These are phyloP conservation scores for Cyberlindnera amylophila DNA, from an alignment of 805 yeast genomes.

Conservation along the genomic window DNA sequence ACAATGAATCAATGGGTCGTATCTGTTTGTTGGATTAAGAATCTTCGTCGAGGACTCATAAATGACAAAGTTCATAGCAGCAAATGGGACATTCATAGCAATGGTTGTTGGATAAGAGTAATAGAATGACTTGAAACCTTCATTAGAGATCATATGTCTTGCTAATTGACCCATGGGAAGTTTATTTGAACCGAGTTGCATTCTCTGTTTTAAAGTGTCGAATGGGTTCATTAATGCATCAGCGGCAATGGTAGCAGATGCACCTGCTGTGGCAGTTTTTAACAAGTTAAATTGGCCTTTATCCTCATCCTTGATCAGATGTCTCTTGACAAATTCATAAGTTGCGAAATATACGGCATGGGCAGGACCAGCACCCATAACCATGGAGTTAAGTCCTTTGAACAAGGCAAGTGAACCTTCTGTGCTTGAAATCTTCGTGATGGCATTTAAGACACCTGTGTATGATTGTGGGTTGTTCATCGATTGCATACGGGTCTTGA, in stretches of 20 bases:
- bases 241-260: constrained; percentile 86
- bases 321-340: constrained; percentile 64
- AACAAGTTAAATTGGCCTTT: constrained; percentile 57
- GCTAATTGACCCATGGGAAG: constrained; percentile 35
- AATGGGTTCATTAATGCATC: constrained; percentile 98
- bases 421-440: constrained; percentile 70
- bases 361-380: constrained; percentile 98
- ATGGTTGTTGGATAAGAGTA: constrained; percentile 93
- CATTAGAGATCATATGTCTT: constrained; percentile 47
- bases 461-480: constrained; percentile 20
- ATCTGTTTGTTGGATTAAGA: constrained; percentile 70
- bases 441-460: constrained; percentile 56
- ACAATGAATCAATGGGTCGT: constrained; percentile 91
- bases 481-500: constrained; percentile 89
- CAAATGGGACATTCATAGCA: constrained; percentile 89
- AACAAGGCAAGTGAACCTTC: constrained; percentile 89
- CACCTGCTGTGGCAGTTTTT: constrained; percentile 84
- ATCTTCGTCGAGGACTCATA: constrained; percentile 80
- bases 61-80: constrained; percentile 89
- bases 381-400: constrained; percentile 91
- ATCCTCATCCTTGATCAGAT: constrained; percentile 32
- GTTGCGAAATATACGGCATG: constrained; percentile 97
- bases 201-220: constrained; percentile 91
- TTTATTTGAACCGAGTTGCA: constrained; percentile 54
- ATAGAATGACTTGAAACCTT: constrained; percentile 79